Evolutionary conservation across 164 flowering plant genomes (phyloP).

Genomic region (grape (Vitis vinifera)): DNA sequence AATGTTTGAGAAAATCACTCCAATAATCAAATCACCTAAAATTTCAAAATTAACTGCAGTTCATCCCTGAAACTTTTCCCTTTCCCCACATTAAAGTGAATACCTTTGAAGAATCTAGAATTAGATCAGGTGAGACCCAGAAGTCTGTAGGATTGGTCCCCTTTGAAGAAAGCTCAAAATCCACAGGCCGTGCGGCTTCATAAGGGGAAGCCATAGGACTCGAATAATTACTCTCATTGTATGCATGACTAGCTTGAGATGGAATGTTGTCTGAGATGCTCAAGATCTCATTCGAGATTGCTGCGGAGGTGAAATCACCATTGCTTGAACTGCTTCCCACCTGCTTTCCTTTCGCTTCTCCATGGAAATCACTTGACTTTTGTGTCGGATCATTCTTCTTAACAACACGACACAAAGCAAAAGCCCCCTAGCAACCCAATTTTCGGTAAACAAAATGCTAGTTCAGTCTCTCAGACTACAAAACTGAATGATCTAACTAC

Average conservation of each 20-base stretch:
- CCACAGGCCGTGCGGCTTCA: slow-evolving; percentile 23
- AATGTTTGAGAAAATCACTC: not conserved
- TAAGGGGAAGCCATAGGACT: slow-evolving; percentile 55
- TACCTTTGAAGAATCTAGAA: slow-evolving; percentile 76
- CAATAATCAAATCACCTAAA: not conserved
- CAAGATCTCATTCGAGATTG: slow-evolving; percentile 32
- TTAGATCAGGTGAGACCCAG: slow-evolving; percentile 55
- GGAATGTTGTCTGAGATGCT: slow-evolving; percentile 25
- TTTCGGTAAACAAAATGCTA: not conserved
- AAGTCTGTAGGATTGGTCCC: slow-evolving; percentile 24
- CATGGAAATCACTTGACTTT: slow-evolving; percentile 32
- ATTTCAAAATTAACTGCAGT: not conserved
- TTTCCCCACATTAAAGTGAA: no score
- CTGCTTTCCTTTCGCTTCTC: slow-evolving; percentile 42
- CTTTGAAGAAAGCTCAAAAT: slow-evolving; percentile 25
- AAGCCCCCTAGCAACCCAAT: slow-evolving; percentile 55
- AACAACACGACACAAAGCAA: slow-evolving; percentile 77
- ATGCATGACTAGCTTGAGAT: slow-evolving; percentile 26
- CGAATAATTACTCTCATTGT: slow-evolving; percentile 42
- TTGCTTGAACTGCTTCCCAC: slow-evolving; percentile 37
- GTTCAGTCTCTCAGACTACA: not conserved
- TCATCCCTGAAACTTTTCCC: not conserved
- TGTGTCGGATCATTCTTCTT: slow-evolving; percentile 53
- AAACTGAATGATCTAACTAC: no score
- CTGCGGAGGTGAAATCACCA: slow-evolving; percentile 22